Evolutionary conservation across 768 basidiomycete species (phyloP).

Genomic region (Hygrophorus russula): DNA sequence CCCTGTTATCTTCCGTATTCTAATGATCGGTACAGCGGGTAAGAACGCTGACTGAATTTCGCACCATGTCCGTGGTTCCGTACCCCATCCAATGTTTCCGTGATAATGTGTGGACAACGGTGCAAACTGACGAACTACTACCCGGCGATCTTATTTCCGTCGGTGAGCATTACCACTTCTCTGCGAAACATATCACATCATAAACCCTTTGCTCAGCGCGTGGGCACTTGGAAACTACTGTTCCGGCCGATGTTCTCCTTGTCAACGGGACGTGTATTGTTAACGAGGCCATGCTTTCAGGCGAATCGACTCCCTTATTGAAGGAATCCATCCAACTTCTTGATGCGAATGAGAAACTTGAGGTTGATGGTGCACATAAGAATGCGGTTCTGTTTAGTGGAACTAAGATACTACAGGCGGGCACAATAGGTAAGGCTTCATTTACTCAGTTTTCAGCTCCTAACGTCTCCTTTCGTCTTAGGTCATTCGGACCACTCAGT

Average conservation of each 20-base stretch:
- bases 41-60: constrained; percentile 85
- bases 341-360: constrained; percentile 61
- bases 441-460: neutral
- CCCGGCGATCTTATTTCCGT: constrained; percentile 90
- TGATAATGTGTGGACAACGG: constrained; percentile 64
- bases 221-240: constrained; percentile 68
- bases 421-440: constrained; percentile 31
- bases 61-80: constrained; percentile 92
- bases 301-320: constrained; percentile 92
- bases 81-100: constrained; percentile 80
- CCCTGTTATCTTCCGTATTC: neutral
- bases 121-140: constrained; percentile 79
- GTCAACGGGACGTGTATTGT: constrained; percentile 90
- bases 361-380: constrained; percentile 81
- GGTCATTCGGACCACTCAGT: constrained; percentile 31
- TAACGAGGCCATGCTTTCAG: constrained; percentile 98
- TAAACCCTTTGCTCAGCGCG: constrained; percentile 32
- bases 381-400: constrained; percentile 88
- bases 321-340: constrained; percentile 91
- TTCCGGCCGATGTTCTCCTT: constrained; percentile 92
- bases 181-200: neutral
- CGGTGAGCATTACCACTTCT: constrained; percentile 21
- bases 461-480: constrained; percentile 8
- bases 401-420: constrained; percentile 91
- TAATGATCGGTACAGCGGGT: constrained; percentile 50